Evolutionary conservation across 139 green algal species (phyloP).

Genomic region (Parachlorella kessleri): DNA sequence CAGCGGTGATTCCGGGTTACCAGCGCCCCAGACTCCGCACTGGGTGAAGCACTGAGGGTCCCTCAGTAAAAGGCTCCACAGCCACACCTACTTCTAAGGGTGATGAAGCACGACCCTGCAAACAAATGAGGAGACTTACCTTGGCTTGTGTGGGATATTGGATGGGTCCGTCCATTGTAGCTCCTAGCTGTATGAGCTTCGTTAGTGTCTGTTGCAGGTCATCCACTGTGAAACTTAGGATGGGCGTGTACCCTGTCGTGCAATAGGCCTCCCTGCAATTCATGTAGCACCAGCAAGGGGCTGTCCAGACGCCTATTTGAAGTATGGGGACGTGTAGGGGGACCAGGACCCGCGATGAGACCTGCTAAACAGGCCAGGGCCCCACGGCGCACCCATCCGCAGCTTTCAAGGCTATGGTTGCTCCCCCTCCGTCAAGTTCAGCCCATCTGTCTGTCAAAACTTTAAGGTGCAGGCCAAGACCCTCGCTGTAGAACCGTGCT

Average conservation of each 20-base stretch:
- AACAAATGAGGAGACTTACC: too few relatives aligned
- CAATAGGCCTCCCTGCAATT: constrained; percentile 61
- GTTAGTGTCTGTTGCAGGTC: constrained; percentile 71
- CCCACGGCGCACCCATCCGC: constrained; percentile 50
- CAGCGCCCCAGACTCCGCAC: too few relatives aligned
- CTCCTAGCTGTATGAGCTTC: constrained; percentile 62
- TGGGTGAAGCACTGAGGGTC: too few relatives aligned
- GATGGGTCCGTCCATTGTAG: constrained; percentile 70
- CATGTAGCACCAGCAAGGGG: background rate
- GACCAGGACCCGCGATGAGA: background rate
- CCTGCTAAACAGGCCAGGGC: background rate
- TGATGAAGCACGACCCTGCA: too few relatives aligned
- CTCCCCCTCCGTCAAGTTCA: constrained; percentile 60
- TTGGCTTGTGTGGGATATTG: constrained; percentile 67
- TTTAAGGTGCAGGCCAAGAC: constrained; percentile 62
- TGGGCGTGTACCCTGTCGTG: constrained; percentile 56
- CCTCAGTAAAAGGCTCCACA: background rate
- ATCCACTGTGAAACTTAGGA: constrained; percentile 69
- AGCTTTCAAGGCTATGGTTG: constrained; percentile 53
- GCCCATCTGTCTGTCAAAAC: constrained; percentile 76
- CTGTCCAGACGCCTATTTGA: background rate
- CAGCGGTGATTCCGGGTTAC: too few relatives aligned
- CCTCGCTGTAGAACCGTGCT: constrained; percentile 69
- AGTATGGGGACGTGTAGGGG: background rate
- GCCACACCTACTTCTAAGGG: background rate